Base-by-base conservation (phyloP, 768 basidiomycete genomes). In the Dioszegia aurantiaca region DNA sequence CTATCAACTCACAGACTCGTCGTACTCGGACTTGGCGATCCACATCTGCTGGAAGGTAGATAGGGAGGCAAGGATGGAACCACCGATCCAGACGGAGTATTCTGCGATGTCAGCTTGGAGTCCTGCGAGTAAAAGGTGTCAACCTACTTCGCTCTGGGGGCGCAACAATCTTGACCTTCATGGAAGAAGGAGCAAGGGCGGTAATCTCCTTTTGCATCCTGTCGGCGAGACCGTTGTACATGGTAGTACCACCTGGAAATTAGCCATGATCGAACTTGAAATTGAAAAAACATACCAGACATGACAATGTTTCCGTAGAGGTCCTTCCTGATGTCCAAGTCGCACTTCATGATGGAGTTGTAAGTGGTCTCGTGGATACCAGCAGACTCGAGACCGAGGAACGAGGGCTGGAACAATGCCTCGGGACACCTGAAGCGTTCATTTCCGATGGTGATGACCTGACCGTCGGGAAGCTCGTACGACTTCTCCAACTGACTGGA, bases 11-110 rank as follows among this genome's bases (percentile, higher is more conserved):
- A 56, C 61, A 23, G 60, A 60, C 67, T 77, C 90, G 76, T 91
- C 90, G 79, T 91, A 92, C 80, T 92, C 90, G 72, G 63, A 61
- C 68, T 75, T 72, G 51, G 68, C 67, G 71, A 87, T 87, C 90
- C 92, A 95, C 79, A 93, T 80, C 77, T 91, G 92, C 81, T 94
- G 91, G 91, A 94, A 94, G 68, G 91, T 93, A 73, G 85, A 87
- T 48, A 95, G 83, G 30, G 89, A 91, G 43, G 90, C 91, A 58
- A 80, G 72, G 68, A 79, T 78, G 64, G 77, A 79, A 67, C 77
- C 79, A 76, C 79, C 78, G 68, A 91, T 91, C 89, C 92, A 95
- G 79, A 93, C 91, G 55, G 89, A 90, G 83, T 91, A 91, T 78
- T 90, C 59, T 63, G 48, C 11, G 9, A 37, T 28, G 28, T 55